Base-by-base conservation (phyloP, 1,284 basidiomycete species). In the Sporisorium exsertum region DNA sequence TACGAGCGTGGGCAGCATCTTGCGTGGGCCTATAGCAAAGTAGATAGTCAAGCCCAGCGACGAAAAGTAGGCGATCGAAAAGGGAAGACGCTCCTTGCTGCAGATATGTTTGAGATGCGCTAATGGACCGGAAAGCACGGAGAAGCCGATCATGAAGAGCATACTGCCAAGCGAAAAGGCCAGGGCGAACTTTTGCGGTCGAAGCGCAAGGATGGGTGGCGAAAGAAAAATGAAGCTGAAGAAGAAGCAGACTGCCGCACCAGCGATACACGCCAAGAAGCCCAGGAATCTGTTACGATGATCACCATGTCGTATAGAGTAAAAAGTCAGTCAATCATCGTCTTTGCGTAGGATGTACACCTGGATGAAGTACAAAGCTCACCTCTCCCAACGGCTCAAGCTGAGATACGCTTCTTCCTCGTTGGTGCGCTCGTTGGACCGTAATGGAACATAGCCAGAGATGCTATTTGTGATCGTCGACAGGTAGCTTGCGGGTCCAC, bases 241-340 rank as follows among this genome's bases (percentile, higher is more conserved):
- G 72, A 94, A 91, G 89, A 99, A 99, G 87, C 96, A 99, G 1
- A 95, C 92, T 43, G 91, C 91, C 6, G 95, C 95, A 12, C 96
- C 96, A 20, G 93, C 87, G 52, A 96, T 87, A 84, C 95, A 98
- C 27, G 91, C 92, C 58, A 94, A 90, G 86, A 99, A 99, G n/a
- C 94, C 96, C 9, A 98, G 87, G 78, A 99, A 88, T 79, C 80
- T 82, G 55, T 29, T 15, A 16, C 20, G 16, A n/a, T 18, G 24
- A 10, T 22, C 35, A 35, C 27, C 15, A 20, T 8, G 15, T 43
- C 37, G 29, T 10, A 24, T 29, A 15, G 8, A 27, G 29, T 24
- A 1, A 33, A 5, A 2, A 42, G 46, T 50, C 24, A 61, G 59
- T 35, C 20, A 5, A 27, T 27, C 37, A 42, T 54, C 9, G 37